These are phyloP conservation scores for Scedosporium aurantiacum DNA, from an alignment of 2,329 filamentous ascomycete genomes.

Conservation along the genomic window DNA sequence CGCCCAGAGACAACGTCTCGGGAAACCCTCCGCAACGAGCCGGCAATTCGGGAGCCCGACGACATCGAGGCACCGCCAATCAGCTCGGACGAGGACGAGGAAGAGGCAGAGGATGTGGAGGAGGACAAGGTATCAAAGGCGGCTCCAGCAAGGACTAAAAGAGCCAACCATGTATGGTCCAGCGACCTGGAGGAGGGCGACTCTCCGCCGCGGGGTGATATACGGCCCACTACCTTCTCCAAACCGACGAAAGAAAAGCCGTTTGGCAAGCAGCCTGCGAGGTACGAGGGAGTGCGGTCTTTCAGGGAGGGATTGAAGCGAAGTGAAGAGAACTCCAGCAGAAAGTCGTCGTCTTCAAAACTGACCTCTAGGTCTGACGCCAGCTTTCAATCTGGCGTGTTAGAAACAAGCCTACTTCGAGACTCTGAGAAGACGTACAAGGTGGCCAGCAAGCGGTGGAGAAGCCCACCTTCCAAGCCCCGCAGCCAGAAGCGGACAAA, in stretches of 20 bases:
- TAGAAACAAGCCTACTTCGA: background rate
- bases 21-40: background rate
- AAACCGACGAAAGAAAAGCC: background rate
- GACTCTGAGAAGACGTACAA: background rate
- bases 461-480: background rate
- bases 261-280: background rate
- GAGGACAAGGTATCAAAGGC: background rate
- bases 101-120: background rate
- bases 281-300: background rate
- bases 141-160: background rate
- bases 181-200: background rate
- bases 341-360: background rate
- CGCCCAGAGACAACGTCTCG: background rate
- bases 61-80: conserved; percentile 1
- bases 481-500: background rate
- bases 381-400: background rate
- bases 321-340: background rate
- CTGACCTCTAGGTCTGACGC: background rate
- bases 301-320: background rate
- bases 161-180: background rate
- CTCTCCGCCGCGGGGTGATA: conserved; percentile 2
- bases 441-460: background rate
- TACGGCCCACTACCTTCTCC: background rate
- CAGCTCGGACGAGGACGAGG: conserved; percentile 3
- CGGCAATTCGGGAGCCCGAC: background rate